phyloP scores from a whole-genome alignment of 2,329 filamentous ascomycete species.

The Aspergillus pseudoterreus region DNA sequence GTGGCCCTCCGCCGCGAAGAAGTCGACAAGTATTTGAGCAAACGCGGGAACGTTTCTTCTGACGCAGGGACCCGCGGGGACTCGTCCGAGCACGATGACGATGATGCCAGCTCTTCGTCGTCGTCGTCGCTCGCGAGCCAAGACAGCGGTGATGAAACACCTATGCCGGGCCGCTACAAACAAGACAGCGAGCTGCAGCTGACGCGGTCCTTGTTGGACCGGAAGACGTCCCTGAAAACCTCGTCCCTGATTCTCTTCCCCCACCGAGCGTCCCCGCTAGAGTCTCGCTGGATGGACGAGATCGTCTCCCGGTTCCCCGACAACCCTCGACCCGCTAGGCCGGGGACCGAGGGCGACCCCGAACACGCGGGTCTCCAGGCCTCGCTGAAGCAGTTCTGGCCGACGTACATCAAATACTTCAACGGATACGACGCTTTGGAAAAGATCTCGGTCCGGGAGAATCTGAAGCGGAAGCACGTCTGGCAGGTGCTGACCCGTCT shows the following conservation, averaged over 20 bases:
- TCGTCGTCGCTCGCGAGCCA: conserved; percentile 38
- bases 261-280: conserved; percentile 71
- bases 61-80: conserved; percentile 3
- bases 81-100: conserved; percentile 15
- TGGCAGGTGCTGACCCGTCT: conserved; percentile 57
- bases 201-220: conserved; percentile 33
- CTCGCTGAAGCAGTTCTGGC: conserved; percentile 62
- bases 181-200: conserved; percentile 24
- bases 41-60: conserved; percentile 24
- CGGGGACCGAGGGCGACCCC: conserved; percentile 14
- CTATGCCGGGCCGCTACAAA: conserved; percentile 28
- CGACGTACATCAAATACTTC: conserved; percentile 75
- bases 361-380: conserved; percentile 24
- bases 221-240: conserved; percentile 30
- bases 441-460: conserved; percentile 78
- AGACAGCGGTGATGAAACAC: conserved; percentile 35
- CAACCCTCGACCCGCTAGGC: conserved; percentile 9
- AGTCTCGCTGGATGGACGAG: conserved; percentile 65
- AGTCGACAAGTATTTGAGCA: conserved; percentile 41
- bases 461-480: conserved; percentile 72
- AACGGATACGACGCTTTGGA: conserved; percentile 83
- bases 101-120: conserved; percentile 33
- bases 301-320: conserved; percentile 40
- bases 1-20: conserved; percentile 66
- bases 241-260: conserved; percentile 74